phyloP scores from a whole-genome alignment of 2,329 filamentous ascomycete genomes.

The Hypomyces perniciosus region DNA sequence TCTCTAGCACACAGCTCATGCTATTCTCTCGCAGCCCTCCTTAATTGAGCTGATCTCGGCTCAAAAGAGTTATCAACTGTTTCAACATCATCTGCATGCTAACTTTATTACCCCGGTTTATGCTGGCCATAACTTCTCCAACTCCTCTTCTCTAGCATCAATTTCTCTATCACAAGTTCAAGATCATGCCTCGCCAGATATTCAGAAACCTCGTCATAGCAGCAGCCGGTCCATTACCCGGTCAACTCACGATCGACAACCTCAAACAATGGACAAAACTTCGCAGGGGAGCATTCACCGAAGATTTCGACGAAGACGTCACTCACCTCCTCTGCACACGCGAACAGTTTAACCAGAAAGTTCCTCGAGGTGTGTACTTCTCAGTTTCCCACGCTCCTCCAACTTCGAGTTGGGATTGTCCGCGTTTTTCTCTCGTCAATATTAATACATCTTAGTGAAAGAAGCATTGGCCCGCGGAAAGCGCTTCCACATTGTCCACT shows the following conservation, averaged over 20 bases:
- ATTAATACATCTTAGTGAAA: conserved; percentile 26
- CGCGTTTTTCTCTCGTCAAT: background rate
- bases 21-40: background rate
- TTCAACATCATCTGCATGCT: background rate
- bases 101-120: background rate
- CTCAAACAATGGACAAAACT: conserved; percentile 59
- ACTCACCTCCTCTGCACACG: conserved; percentile 69
- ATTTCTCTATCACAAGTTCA: background rate
- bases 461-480: conserved; percentile 31
- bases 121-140: background rate
- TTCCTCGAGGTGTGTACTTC: conserved; percentile 28
- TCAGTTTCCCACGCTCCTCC: background rate
- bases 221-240: conserved; percentile 51
- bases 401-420: too few species aligned
- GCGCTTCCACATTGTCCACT: conserved; percentile 36
- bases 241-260: conserved; percentile 43
- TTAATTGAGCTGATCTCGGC: background rate
- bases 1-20: background rate
- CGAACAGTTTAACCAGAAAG: conserved; percentile 50
- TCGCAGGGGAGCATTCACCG: conserved; percentile 54
- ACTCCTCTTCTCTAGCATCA: background rate
- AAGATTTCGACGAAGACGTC: conserved; percentile 45
- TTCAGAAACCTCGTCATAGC: conserved; percentile 52
- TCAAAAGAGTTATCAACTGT: background rate
- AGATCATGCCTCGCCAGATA: conserved; percentile 31